Evolutionary conservation across 2,329 filamentous ascomycete genomes (phyloP).

Genomic region (Botryotinia narcissicola): DNA sequence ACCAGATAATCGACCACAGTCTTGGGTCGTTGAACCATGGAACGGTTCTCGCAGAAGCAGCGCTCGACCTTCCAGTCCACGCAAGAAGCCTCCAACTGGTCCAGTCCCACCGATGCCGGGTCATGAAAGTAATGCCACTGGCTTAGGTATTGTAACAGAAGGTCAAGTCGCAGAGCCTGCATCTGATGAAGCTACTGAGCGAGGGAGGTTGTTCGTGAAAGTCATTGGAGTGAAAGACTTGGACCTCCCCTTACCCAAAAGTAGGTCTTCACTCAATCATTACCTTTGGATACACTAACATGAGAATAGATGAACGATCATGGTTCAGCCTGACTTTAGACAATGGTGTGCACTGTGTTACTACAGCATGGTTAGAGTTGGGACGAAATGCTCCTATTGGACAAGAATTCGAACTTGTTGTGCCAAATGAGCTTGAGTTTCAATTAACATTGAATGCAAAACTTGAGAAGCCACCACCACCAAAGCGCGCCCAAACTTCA

Average conservation of each 20-base stretch:
- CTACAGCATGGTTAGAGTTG: constrained; percentile 91
- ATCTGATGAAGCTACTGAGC: constrained; percentile 73
- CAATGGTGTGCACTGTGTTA: constrained; percentile 96
- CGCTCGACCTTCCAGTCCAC: constrained; percentile 49
- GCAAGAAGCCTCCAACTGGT: constrained; percentile 45
- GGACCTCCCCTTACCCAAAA: constrained; percentile 84
- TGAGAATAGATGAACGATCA: constrained; percentile 69
- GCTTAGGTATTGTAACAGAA: constrained; percentile 65
- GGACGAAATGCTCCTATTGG: constrained; percentile 91
- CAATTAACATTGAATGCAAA: constrained; percentile 96
- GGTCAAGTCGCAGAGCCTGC: constrained; percentile 46
- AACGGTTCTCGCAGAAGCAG: constrained; percentile 75
- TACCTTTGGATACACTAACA: constrained; percentile 31
- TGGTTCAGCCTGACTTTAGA: constrained; percentile 98
- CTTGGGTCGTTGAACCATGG: constrained; percentile 97
- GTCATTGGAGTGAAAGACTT: constrained; percentile 98
- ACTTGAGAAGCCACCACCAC: constrained; percentile 70
- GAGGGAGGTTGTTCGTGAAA: constrained; percentile 93
- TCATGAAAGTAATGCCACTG: constrained; percentile 71
- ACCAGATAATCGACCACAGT: constrained; percentile 72
- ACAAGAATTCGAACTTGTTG: constrained; percentile 96
- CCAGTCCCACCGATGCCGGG: constrained; percentile 81
- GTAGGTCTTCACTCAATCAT: constrained; percentile 47
- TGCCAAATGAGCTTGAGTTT: constrained; percentile 97
- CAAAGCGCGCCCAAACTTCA: constrained; percentile 52